phyloP scores from a whole-genome alignment of 1,139 yeast genomes.

The Candida sanyaensis region DNA sequence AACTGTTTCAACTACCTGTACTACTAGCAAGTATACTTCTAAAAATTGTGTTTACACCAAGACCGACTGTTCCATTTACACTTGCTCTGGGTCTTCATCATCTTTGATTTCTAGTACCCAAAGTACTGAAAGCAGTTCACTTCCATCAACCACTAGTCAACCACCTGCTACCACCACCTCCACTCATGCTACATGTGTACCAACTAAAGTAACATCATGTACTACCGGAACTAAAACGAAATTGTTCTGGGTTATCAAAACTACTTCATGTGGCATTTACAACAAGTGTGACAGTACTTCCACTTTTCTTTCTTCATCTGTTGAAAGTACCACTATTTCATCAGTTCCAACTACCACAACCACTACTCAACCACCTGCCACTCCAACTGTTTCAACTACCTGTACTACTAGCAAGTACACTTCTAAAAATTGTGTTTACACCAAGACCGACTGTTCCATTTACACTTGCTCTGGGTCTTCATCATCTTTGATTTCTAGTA shows the following conservation, averaged over 20 bases:
- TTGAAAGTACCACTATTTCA: slow-evolving; percentile 13
- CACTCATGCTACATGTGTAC: neutral
- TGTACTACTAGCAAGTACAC: neutral
- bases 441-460: neutral
- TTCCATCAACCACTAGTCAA: neutral
- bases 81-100: neutral
- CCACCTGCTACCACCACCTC: neutral
- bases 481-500: neutral
- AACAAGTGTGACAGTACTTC: too few species aligned
- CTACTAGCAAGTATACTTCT: neutral
- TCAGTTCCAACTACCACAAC: slow-evolving; percentile 7
- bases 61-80: slow-evolving; percentile 1
- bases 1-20: neutral
- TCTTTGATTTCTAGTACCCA: neutral
- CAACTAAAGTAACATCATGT: neutral
- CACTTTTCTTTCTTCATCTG: slow-evolving; percentile 9
- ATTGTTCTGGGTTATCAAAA: neutral
- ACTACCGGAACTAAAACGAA: neutral
- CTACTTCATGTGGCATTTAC: neutral
- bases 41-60: neutral
- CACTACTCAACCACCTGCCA: slow-evolving; percentile 11
- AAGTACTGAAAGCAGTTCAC: neutral
- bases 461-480: neutral
- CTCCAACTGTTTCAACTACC: slow-evolving; percentile 10
- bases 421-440: neutral